Base-by-base conservation (phyloP, 2,329 filamentous ascomycete species). In the Fusarium sp. region DNA sequence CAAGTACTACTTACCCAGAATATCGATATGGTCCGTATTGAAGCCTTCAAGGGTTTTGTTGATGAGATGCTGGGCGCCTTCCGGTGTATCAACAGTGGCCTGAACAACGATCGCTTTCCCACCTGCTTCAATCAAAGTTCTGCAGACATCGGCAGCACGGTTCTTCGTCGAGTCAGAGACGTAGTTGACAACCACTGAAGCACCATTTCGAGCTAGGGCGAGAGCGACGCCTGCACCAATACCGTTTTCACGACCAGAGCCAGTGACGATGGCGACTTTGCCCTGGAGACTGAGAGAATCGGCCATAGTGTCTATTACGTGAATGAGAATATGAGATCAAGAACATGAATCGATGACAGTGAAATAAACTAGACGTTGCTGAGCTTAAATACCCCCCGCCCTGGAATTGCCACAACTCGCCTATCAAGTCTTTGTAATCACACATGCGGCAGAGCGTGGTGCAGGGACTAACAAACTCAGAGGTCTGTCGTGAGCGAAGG, bases 261-360 rank as follows among this genome's bases (percentile, higher is more conserved):
- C 83, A 1, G 83, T 85, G 10, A 85, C 73, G 36, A 85, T 81
- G 60, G 82, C 82, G 1, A 79, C 71, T 63, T 84, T 84, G 56
- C 78, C 79, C 17, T 72, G 59, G 15, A 84, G 78, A 6, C 76
- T 79, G 18, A 84, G 74, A 2, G 74, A 78, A 11, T 82, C 80
- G 7, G 59, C 49, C 61, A 64, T 64, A n/a, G 1, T 24, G 22
- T 20, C 18, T 20, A 20, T 3, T 20, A 20, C 18, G 18, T 20
- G 3, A 20, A 20, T 20, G 18, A 20, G 18, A 20, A 20, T 20
- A 20, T 20, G 18, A 20, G 18, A 20, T 20, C 18, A 20, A 20
- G 18, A 20, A 3, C 18, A 20, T 20, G 18, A 20, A 20, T 20
- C 18, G 18, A 20, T 20, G 18, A 20, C 18, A 20, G 18, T 20